Evolutionary conservation across 768 basidiomycete genomes (phyloP).

Genomic region (Boletus eberwhitei): DNA sequence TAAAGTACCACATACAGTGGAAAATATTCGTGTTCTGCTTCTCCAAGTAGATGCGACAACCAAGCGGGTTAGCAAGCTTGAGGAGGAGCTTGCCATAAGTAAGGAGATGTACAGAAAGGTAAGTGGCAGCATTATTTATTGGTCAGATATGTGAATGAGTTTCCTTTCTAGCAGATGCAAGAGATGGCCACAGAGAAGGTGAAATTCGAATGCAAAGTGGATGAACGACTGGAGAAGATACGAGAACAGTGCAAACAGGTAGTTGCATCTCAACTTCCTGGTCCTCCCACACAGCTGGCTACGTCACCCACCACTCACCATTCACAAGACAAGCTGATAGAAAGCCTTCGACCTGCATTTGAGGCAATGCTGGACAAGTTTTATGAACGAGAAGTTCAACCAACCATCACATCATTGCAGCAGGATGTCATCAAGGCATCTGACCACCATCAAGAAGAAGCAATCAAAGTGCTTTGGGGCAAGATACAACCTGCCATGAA

Average conservation of each 20-base stretch:
- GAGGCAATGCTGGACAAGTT: slow-evolving; percentile 19
- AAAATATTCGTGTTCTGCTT: slow-evolving; percentile 27
- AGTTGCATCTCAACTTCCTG: slow-evolving; percentile 6
- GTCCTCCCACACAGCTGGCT: neutral
- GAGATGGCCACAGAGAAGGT: slow-evolving; percentile 14
- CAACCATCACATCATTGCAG: slow-evolving; percentile 15
- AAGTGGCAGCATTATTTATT: neutral
- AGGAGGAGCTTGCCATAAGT: slow-evolving; percentile 20
- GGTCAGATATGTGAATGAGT: neutral
- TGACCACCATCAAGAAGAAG: slow-evolving; percentile 21
- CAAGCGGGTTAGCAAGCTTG: slow-evolving; percentile 18
- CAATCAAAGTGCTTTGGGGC: slow-evolving; percentile 24
- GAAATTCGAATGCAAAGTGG: slow-evolving; percentile 10
- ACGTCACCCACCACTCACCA: neutral
- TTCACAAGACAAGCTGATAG: slow-evolving; percentile 15
- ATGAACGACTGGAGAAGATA: slow-evolving; percentile 16
- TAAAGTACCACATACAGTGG: slow-evolving; percentile 22
- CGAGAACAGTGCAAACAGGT: slow-evolving; percentile 16
- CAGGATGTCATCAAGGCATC: slow-evolving; percentile 10
- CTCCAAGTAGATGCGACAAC: slow-evolving; percentile 20
- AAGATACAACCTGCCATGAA: slow-evolving; percentile 31
- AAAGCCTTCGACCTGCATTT: slow-evolving; percentile 17
- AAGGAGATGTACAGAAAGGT: slow-evolving; percentile 21
- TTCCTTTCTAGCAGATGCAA: slow-evolving; percentile 16
- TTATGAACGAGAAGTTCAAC: slow-evolving; percentile 23